These are phyloP conservation scores for Erodium texanum DNA, from an alignment of 441 rosid genomes.

Conservation along the genomic window DNA sequence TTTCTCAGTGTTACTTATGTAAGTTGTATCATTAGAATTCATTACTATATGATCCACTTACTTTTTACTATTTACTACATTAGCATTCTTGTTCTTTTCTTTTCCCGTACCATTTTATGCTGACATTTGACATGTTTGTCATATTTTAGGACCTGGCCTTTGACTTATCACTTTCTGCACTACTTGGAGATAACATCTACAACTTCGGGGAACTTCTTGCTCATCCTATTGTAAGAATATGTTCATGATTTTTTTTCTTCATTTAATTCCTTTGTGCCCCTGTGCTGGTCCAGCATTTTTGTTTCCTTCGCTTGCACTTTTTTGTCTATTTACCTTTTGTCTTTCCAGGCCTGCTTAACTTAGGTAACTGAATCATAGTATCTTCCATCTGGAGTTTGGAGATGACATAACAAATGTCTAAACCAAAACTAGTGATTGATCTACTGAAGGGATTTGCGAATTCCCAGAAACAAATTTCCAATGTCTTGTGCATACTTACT, in stretches of 20 bases:
- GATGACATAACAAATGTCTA: not conserved
- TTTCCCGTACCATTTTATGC: conserved; percentile 6
- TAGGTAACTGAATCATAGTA: not conserved
- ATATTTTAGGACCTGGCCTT: conserved; percentile 81
- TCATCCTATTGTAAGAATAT: conserved; percentile 79
- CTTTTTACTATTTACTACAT: not conserved
- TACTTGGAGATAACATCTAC: conserved; percentile 88
- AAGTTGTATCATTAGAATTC: not conserved
- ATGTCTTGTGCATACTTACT: not conserved
- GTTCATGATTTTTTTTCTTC: conserved; percentile 1
- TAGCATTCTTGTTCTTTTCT: not conserved
- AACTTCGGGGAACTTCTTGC: conserved; percentile 97
- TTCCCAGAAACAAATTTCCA: not conserved
- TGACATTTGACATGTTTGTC: not conserved
- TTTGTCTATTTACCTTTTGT: not conserved
- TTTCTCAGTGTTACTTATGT: not conserved
- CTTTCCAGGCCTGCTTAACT: not conserved
- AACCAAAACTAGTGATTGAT: not conserved
- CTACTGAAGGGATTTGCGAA: not conserved
- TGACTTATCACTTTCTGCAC: conserved; percentile 90
- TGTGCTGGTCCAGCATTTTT: not conserved
- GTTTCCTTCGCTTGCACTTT: not conserved
- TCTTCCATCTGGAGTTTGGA: not conserved
- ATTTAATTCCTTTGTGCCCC: not conserved
- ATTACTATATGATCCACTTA: not conserved